A percentile compares a stretch with the other conserved stretches of the same genome.
These are phyloP conservation scores for Osmozyma mogii DNA, from an alignment of 805 yeast genomes.

Conservation along the genomic window DNA sequence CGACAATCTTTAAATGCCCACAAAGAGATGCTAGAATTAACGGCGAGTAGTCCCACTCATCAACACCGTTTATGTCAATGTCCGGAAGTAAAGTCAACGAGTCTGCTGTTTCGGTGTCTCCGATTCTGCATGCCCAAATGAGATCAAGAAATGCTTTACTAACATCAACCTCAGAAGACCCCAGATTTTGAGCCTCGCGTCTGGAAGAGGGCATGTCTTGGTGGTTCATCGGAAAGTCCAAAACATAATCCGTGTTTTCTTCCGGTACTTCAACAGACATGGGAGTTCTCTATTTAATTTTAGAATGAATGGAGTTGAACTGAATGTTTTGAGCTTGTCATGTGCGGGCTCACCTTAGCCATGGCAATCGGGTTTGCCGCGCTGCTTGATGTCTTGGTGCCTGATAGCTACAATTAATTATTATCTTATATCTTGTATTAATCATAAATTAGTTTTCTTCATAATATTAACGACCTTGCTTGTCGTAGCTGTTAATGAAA, in stretches of 20 bases:
- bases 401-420: no score
- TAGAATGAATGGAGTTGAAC: neutral
- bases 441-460: neutral
- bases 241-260: no score
- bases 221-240: constrained; percentile 5
- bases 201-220: constrained; percentile 6
- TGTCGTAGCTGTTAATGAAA: constrained; percentile 21
- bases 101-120: constrained; percentile 61
- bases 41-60: constrained; percentile 71
- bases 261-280: neutral
- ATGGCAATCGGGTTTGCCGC: neutral
- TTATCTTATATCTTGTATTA: no score
- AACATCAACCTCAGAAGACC: no score
- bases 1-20: constrained; percentile 65
- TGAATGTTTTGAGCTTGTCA: neutral
- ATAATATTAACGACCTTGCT: constrained; percentile 4
- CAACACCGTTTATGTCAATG: constrained; percentile 42
- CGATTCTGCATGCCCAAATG: constrained; percentile 60
- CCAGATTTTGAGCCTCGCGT: no score
- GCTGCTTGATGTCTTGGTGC: no score
- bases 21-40: constrained; percentile 65
- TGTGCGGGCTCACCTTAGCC: neutral
- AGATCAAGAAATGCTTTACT: constrained; percentile 38
- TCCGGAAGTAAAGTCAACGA: constrained; percentile 38
- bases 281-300: neutral